Evolutionary conservation across 306 rosid genomes (phyloP).

Genomic region (Geum urbanum): DNA sequence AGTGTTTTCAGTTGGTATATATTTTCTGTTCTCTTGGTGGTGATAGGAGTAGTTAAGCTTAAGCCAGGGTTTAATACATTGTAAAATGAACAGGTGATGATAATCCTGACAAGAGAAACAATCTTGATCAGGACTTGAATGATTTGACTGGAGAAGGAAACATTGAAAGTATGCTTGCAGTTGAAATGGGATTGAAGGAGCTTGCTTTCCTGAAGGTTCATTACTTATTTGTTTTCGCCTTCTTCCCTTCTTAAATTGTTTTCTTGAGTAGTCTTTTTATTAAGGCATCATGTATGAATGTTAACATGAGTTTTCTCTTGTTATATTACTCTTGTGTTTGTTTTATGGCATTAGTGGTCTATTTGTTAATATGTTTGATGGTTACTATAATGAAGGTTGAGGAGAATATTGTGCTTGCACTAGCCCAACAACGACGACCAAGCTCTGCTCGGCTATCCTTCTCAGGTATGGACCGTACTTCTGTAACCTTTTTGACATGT

Average conservation of each 20-base stretch:
- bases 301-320: constrained; percentile 16
- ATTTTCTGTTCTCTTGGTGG: not conserved
- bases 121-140: constrained; percentile 63
- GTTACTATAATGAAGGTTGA: constrained; percentile 52
- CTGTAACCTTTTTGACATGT: not conserved
- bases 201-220: constrained; percentile 87
- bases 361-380: constrained; percentile 17
- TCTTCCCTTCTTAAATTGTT: constrained; percentile 10
- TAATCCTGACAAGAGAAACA: constrained; percentile 64
- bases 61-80: constrained; percentile 17
- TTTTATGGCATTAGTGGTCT: constrained; percentile 3
- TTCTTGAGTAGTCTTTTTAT: not conserved
- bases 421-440: constrained; percentile 82
- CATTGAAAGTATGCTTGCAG: constrained; percentile 92
- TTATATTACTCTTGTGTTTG: constrained; percentile 15
- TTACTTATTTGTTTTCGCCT: constrained; percentile 21
- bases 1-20: constrained; percentile 17
- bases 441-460: constrained; percentile 64
- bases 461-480: constrained; percentile 45
- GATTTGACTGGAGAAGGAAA: constrained; percentile 97
- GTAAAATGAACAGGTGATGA: constrained; percentile 53
- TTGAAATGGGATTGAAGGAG: constrained; percentile 94
- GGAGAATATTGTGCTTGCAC: constrained; percentile 79
- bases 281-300: not conserved
- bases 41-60: constrained; percentile 5